These are phyloP conservation scores for Trichoderma breve DNA, from an alignment of 2,329 filamentous ascomycete genomes.

Conservation along the genomic window DNA sequence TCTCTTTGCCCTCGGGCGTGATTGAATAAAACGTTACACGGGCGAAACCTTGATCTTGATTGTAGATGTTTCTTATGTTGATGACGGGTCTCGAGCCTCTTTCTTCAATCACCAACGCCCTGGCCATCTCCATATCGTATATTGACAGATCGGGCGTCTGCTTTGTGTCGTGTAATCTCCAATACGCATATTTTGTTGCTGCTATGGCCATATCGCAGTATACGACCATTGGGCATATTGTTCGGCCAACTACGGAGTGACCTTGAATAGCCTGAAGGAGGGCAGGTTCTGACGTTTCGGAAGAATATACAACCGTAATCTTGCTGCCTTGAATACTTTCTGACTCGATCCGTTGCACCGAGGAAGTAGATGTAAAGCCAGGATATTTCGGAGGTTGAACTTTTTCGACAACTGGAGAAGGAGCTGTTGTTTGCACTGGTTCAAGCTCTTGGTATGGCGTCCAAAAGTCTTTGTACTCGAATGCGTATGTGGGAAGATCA, in stretches of 20 bases:
- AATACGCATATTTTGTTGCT: background rate
- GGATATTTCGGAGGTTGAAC: background rate
- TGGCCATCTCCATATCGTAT: background rate
- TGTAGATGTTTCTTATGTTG: background rate
- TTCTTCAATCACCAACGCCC: background rate
- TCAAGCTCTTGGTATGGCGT: background rate
- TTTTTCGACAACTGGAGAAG: background rate
- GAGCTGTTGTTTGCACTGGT: background rate
- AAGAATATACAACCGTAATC: background rate
- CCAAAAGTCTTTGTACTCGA: conserved; percentile 6
- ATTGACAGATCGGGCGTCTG: background rate
- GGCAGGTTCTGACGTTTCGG: background rate
- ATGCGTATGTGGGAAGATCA: conserved; percentile 2
- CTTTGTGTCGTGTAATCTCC: background rate
- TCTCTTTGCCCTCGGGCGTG: background rate
- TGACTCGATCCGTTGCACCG: background rate
- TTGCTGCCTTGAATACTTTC: background rate
- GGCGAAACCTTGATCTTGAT: background rate
- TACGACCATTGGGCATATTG: background rate
- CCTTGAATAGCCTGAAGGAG: background rate
- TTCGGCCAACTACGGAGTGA: background rate
- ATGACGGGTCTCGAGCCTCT: background rate
- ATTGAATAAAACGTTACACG: background rate
- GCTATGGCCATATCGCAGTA: background rate
- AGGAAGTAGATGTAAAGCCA: background rate